A percentile compares a stretch with the other conserved stretches of the same genome.
Evolutionary conservation across 148 eudicot species (phyloP).

Genomic region (Simmondsia chinensis): DNA sequence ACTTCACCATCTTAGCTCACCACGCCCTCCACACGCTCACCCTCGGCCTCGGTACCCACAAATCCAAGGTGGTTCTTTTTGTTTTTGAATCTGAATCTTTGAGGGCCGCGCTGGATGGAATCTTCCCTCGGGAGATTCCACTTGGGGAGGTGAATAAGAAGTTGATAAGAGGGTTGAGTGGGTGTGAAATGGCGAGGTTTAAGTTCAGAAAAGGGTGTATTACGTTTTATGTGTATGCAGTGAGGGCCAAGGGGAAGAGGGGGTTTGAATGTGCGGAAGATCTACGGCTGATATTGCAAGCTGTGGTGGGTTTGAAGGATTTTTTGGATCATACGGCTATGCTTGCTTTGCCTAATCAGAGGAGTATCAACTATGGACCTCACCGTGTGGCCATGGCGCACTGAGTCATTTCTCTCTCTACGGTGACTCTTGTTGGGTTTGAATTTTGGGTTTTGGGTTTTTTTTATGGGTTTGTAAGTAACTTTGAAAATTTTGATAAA

Average conservation of each 20-base stretch:
- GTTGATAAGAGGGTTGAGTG: conserved; percentile 41
- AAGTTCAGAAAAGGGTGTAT: conserved; percentile 88
- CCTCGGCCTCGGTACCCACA: conserved; percentile 82
- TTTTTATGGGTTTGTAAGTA: too few species aligned
- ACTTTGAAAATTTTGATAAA: too few species aligned
- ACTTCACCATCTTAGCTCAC: conserved; percentile 89
- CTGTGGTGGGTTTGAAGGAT: conserved; percentile 65
- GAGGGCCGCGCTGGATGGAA: conserved; percentile 32
- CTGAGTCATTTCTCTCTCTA: background rate
- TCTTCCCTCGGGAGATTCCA: conserved; percentile 72
- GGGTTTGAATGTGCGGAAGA: conserved; percentile 68
- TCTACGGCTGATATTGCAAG: conserved; percentile 37
- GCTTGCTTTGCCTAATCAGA: conserved; percentile 87
- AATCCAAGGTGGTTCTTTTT: conserved; percentile 68
- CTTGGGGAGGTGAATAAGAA: conserved; percentile 74
- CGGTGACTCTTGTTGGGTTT: too few species aligned
- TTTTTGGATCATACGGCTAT: conserved; percentile 93
- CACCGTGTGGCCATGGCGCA: conserved; percentile 5
- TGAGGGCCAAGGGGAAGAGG: conserved; percentile 28
- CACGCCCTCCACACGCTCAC: conserved; percentile 97
- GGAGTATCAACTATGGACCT: conserved; percentile 43
- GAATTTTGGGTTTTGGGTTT: too few species aligned
- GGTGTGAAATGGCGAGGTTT: conserved; percentile 79
- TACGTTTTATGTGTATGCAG: conserved; percentile 82
- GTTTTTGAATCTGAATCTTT: conserved; percentile 51